phyloP scores from a whole-genome alignment of 75 land plant genomes.

The Ceratopteris richardii region DNA sequence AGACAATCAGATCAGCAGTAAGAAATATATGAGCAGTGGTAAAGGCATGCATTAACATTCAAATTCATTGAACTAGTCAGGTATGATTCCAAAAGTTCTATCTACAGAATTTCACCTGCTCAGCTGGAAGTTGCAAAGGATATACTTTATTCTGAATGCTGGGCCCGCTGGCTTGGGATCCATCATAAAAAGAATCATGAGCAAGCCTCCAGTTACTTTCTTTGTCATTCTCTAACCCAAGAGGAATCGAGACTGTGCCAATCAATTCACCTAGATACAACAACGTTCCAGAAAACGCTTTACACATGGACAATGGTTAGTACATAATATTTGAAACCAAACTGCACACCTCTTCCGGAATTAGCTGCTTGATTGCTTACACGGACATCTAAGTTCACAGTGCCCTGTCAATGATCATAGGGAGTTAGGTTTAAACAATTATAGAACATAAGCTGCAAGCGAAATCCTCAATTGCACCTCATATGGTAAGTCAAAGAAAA shows the following conservation, averaged over 20 bases:
- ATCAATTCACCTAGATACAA: slow-evolving; percentile 64
- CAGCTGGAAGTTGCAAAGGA: slow-evolving; percentile 17
- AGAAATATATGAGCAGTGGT: no score
- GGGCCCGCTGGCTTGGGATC: slow-evolving; percentile 12
- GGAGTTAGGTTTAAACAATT: neutral
- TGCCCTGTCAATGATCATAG: slow-evolving; percentile 34
- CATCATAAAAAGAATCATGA: slow-evolving; percentile 18
- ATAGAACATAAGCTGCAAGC: neutral
- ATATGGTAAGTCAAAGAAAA: slow-evolving; percentile 85
- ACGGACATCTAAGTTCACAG: slow-evolving; percentile 69
- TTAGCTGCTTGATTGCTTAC: slow-evolving; percentile 83
- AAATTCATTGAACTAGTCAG: no score
- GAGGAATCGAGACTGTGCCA: slow-evolving; percentile 65
- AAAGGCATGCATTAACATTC: no score
- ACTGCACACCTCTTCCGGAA: slow-evolving; percentile 98
- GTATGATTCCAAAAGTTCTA: no score
- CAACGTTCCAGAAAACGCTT: no score
- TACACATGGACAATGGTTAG: no score
- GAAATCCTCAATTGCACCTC: slow-evolving; percentile 33
- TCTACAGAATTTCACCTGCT: slow-evolving; percentile 10
- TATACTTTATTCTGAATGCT: slow-evolving; percentile 11
- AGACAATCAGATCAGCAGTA: no score
- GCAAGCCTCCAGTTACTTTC: slow-evolving; percentile 20
- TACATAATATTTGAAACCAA: no score
- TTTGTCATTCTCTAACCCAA: slow-evolving; percentile 10